Evolutionary conservation across 305 asterid genomes (phyloP).

Genomic region (Andrographis paniculata): DNA sequence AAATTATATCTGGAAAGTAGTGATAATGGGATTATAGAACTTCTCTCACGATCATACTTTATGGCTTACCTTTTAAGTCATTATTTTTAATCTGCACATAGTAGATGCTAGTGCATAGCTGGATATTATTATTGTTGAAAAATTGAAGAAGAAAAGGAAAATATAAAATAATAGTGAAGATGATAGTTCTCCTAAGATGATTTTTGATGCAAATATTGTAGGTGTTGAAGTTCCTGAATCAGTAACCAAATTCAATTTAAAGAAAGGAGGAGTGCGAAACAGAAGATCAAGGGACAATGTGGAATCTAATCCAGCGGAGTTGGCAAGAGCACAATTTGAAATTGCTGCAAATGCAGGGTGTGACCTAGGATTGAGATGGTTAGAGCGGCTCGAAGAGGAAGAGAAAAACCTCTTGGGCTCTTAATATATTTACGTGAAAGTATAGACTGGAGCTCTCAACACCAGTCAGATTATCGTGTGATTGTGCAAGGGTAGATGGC

Average conservation of each 20-base stretch:
- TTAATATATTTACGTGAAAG: slow-evolving; percentile 11
- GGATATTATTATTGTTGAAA: too few species aligned
- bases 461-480: too few species aligned
- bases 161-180: background rate
- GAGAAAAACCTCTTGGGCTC: slow-evolving; percentile 31
- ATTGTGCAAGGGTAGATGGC: too few species aligned
- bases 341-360: slow-evolving; percentile 73
- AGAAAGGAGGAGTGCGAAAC: slow-evolving; percentile 29
- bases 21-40: too few species aligned
- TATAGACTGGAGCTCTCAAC: too few species aligned
- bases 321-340: slow-evolving; percentile 73
- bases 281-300: slow-evolving; percentile 23
- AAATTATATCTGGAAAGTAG: too few species aligned
- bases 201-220: slow-evolving; percentile 16
- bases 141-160: too few species aligned
- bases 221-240: slow-evolving; percentile 74
- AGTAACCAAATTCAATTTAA: slow-evolving; percentile 38
- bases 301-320: slow-evolving; percentile 42
- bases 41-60: too few species aligned
- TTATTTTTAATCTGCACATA: too few species aligned
- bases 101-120: too few species aligned
- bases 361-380: slow-evolving; percentile 89
- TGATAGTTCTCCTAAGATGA: background rate
- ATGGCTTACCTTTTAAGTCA: too few species aligned
- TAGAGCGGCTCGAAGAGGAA: slow-evolving; percentile 61